Evolutionary conservation across 805 yeast species (phyloP), one percentile per base, ranked within the genome.

Genomic region (Yamadazyma takamatsuzukensis): DNA sequence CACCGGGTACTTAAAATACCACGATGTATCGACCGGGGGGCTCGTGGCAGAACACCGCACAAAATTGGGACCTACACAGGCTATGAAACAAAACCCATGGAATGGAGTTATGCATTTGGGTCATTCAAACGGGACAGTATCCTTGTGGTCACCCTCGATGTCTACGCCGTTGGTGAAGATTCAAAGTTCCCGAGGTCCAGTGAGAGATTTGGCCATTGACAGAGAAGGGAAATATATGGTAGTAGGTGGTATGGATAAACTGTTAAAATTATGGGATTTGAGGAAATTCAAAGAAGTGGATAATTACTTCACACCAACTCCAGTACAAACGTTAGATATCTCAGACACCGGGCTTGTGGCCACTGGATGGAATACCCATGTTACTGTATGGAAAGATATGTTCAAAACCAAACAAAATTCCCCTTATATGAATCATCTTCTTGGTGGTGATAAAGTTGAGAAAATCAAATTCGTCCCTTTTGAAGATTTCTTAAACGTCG

Each of bases 361-460:
- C 1, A 87, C 86, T n/a, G 83, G 94, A 3, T 86, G 96, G 86
- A 97, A 97, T 6, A 89, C 97, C 0, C 96, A 89, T 59, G 82
- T 90, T 3, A 86, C 94, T 2, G 69, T 93, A 3, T 93, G 97
- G 97, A 89, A 90, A 54, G 95, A 89, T 56, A 76, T 77, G 9
- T 72, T 83, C 43, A 80, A 73, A 36, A 49, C 70, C 2, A 83
- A 76, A 52, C 96, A 87, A 50, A 69, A 75, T 10, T 74, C 83
- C 2, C 97, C 97, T 18, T 93, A 93, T 52, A 88, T 93, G 97
- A 80, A 80, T 42, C 96, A 93, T 56, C 59, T 87, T 49, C 63
- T 84, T 24, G 82, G 96, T 4, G 84, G 95, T 2, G 78, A 86
- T 14, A 79, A 74, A 44, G 70, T 87, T 12, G 80, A 78, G 45